Percentiles rank a stretch among this genome's conserved stretches.
These are phyloP conservation scores for Camelina hispida DNA, from an alignment of 345 rosid species.

Conservation along the genomic window DNA sequence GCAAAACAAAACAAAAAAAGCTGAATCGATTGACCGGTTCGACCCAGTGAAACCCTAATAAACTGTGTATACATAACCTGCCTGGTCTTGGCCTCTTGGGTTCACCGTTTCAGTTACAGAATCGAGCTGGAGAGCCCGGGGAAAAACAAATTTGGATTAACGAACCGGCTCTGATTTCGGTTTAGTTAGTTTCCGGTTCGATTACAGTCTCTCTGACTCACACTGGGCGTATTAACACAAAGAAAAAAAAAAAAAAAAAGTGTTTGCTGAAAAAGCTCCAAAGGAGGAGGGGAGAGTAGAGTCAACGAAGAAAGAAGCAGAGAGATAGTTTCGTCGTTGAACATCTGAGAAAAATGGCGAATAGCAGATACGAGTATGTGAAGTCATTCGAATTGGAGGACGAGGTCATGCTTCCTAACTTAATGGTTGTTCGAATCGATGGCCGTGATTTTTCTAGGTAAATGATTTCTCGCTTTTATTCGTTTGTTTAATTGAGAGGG, in stretches of 20 bases:
- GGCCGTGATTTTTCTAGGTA: conserved; percentile 69
- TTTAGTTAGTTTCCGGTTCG: conserved; percentile 8
- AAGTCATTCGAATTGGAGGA: conserved; percentile 77
- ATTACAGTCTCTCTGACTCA: neutral
- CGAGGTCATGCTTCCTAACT: conserved; percentile 67
- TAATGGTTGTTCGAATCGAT: conserved; percentile 64
- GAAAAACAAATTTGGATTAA: neutral
- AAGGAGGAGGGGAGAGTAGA: neutral
- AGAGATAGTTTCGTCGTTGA: neutral
- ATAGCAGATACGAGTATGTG: conserved; percentile 92
- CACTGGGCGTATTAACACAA: too few relatives aligned
- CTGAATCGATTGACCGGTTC: neutral
- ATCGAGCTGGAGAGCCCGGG: too few relatives aligned
- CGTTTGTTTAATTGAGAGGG: neutral
- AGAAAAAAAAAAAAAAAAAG: neutral
- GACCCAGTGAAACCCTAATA: neutral
- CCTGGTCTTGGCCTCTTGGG: too few relatives aligned
- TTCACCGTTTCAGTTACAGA: neutral
- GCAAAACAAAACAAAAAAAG: neutral
- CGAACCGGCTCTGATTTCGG: neutral
- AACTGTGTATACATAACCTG: too few relatives aligned
- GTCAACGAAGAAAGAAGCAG: conserved; percentile 9
- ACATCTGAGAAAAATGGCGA: conserved; percentile 57
- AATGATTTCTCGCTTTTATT: too few relatives aligned
- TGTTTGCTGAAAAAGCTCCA: conserved; percentile 1